Evolutionary conservation across 2,329 filamentous ascomycete genomes (phyloP).

Genomic region (Pseudocercospora macadamiae): DNA sequence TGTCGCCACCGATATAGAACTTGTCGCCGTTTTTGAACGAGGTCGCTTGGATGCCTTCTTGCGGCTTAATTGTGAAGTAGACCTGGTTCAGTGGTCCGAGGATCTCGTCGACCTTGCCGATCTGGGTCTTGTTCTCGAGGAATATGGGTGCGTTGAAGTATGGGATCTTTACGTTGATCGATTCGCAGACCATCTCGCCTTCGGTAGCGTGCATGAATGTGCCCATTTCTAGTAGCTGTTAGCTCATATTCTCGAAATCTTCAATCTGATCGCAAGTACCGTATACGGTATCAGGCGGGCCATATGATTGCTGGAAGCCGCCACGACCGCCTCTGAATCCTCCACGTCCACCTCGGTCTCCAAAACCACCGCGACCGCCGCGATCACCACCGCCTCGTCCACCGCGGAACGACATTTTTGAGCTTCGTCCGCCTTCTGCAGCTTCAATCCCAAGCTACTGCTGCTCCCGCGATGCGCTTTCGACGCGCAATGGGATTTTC

Average conservation of each 20-base stretch:
- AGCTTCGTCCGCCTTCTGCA: constrained; percentile 2
- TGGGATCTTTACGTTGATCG: constrained; percentile 90
- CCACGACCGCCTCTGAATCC: constrained; percentile 25
- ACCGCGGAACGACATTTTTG: constrained; percentile 35
- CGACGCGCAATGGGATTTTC: not conserved
- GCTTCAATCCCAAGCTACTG: not conserved
- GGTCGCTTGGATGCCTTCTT: constrained; percentile 91
- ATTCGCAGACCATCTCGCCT: constrained; percentile 97
- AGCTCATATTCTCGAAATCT: not conserved
- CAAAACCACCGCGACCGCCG: constrained; percentile 15
- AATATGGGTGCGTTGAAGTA: constrained; percentile 99
- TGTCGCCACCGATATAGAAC: constrained; percentile 87
- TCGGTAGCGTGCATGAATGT: constrained; percentile 92
- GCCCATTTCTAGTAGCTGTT: constrained; percentile 71
- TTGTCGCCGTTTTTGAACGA: constrained; percentile 97
- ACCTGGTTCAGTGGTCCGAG: constrained; percentile 97
- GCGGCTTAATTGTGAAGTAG: constrained; percentile 97
- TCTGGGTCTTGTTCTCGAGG: constrained; percentile 88
- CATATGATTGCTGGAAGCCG: constrained; percentile 44
- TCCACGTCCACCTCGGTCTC: constrained; percentile 28
- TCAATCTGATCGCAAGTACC: constrained; percentile 36
- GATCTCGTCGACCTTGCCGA: constrained; percentile 98
- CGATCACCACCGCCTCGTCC: constrained; percentile 27
- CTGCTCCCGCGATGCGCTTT: constrained; percentile 7
- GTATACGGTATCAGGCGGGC: constrained; percentile 49